Conservation (phyloP, 2,329 filamentous ascomycete species). For the Mariannaea sp. region DNA sequence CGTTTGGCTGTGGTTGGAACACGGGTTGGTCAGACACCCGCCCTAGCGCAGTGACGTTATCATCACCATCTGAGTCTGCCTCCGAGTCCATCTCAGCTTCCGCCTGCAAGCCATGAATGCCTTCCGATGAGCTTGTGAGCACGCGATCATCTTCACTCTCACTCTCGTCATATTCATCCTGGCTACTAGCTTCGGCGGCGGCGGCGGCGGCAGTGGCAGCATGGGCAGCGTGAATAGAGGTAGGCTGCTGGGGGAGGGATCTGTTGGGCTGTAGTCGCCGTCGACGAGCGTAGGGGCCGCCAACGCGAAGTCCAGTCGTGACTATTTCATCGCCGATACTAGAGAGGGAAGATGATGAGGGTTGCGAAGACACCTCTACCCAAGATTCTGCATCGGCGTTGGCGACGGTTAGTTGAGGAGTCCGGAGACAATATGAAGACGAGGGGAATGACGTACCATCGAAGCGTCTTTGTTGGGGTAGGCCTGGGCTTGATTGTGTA, state of each 20-base stretch:
- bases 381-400: slow-evolving; percentile 86
- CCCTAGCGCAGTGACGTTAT: slow-evolving; percentile 83
- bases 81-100: slow-evolving; percentile 52
- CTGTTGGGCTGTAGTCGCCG: slow-evolving; percentile 52
- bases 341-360: slow-evolving; percentile 90
- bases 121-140: slow-evolving; percentile 64
- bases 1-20: slow-evolving; percentile 90
- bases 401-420: slow-evolving; percentile 24
- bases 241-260: slow-evolving; percentile 47
- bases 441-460: slow-evolving; percentile 40
- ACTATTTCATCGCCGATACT: slow-evolving; percentile 87
- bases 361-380: slow-evolving; percentile 91
- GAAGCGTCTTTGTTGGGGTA: slow-evolving; percentile 42
- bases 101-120: slow-evolving; percentile 47
- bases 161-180: slow-evolving; percentile 90
- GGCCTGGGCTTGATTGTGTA: slow-evolving; percentile 39
- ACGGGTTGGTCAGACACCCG: slow-evolving; percentile 54
- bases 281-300: slow-evolving; percentile 65
- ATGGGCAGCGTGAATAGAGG: slow-evolving; percentile 47
- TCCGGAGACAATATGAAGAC: not conserved
- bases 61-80: slow-evolving; percentile 67
- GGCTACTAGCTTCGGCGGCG: slow-evolving; percentile 68
- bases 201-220: slow-evolving; percentile 49
- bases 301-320: slow-evolving; percentile 82
- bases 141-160: slow-evolving; percentile 84